These are phyloP conservation scores for Vicia faba DNA, from an alignment of 306 rosid genomes.

Conservation along the genomic window DNA sequence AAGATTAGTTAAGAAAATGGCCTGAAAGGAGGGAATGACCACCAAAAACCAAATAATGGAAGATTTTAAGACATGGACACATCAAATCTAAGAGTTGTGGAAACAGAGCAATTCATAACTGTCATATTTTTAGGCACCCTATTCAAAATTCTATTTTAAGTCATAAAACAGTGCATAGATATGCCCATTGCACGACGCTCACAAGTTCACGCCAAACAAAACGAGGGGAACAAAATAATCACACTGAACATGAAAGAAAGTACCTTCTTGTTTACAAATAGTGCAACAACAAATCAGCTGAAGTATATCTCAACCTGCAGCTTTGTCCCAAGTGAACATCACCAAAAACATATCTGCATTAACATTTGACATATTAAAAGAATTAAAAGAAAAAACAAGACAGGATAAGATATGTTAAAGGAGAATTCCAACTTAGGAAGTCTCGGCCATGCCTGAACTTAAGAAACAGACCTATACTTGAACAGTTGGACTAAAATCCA, in stretches of 20 bases:
- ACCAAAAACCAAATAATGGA: constrained; percentile 8
- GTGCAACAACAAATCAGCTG: constrained; percentile 55
- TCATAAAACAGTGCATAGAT: constrained; percentile 1
- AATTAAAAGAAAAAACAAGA: background rate
- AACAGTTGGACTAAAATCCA: background rate
- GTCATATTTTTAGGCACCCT: constrained; percentile 2
- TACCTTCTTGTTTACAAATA: constrained; percentile 79
- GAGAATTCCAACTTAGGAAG: constrained; percentile 6
- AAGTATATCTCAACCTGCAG: constrained; percentile 80
- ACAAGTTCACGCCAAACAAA: background rate
- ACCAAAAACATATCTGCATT: constrained; percentile 83
- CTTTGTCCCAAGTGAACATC: constrained; percentile 99
- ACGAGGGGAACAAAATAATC: constrained; percentile 1
- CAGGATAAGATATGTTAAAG: constrained; percentile 1
- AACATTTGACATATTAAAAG: constrained; percentile 21
- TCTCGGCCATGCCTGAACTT: background rate
- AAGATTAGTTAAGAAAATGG: constrained; percentile 16
- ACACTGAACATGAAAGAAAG: constrained; percentile 17
- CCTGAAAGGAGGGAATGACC: constrained; percentile 15
- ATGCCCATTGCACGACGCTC: background rate
- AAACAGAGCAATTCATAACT: background rate
- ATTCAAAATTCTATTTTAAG: constrained; percentile 26
- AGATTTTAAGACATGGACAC: constrained; percentile 10
- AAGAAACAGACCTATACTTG: background rate
- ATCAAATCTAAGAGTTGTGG: background rate